A percentile compares a stretch with the other conserved stretches of the same genome.
Evolutionary conservation across 2,329 filamentous ascomycete genomes (phyloP).

Genomic region (Phyllosticta citrichinensis): DNA sequence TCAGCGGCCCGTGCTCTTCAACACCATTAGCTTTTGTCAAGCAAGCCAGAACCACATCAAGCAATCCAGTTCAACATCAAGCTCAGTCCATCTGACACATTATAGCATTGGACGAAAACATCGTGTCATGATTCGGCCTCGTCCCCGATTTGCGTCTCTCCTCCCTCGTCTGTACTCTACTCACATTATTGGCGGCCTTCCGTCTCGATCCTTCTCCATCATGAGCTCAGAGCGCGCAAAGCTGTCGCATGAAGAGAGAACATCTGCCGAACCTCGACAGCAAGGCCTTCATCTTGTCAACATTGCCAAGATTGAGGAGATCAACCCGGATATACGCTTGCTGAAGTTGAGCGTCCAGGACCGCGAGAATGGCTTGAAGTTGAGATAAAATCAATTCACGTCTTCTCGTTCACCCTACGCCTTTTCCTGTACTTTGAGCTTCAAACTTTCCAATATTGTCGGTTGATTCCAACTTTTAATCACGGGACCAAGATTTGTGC

Average conservation of each 20-base stretch:
- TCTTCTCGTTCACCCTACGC: slow-evolving; percentile 12
- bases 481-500: too few relatives aligned
- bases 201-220: neutral
- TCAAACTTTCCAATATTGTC: neutral
- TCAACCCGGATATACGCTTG: slow-evolving; percentile 60
- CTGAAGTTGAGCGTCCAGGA: slow-evolving; percentile 52
- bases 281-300: slow-evolving; percentile 53
- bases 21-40: neutral
- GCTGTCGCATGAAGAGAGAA: slow-evolving; percentile 56
- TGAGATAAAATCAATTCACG: slow-evolving; percentile 22
- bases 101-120: too few relatives aligned
- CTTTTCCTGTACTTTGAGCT: slow-evolving; percentile 5
- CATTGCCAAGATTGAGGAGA: slow-evolving; percentile 49
- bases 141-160: neutral
- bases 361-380: slow-evolving; percentile 37
- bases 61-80: too few relatives aligned
- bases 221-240: neutral
- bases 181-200: neutral
- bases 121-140: neutral
- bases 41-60: too few relatives aligned
- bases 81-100: too few relatives aligned
- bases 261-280: slow-evolving; percentile 62
- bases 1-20: neutral
- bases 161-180: neutral
- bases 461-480: too few relatives aligned